Base-by-base conservation (phyloP, 2,329 filamentous ascomycete species). In the Fusarium hostae region DNA sequence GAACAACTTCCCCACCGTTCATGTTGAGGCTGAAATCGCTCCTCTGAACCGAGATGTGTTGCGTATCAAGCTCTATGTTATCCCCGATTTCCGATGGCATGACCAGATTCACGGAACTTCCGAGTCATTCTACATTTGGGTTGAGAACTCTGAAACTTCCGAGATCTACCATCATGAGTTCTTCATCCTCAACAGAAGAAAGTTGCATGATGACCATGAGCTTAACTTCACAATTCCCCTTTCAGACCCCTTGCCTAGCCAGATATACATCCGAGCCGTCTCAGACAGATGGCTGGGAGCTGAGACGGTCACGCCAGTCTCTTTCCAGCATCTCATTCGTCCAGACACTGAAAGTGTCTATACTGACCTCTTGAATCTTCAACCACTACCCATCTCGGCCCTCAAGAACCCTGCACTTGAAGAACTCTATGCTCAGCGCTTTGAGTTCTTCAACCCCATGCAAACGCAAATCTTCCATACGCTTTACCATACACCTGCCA, bases 381-480 rank as follows among this genome's bases (percentile, higher is more conserved):
- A 98, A 78, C 96, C 96, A 4, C 84, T 99, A 6, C 92, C 95
- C 0, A 90, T 99, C 66, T 88, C 90, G 24, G 95, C 95, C 1
- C 85, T 99, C 44, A 94, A 97, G 78, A 97, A 98, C 70, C 90
- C 94, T 0, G 86, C 90, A 0, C 82, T 99, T 0, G 95, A 99
- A 79, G 94, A 96, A 67, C 88, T 99, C 2, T 99, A 99, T 77
- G 90, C 87, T 1, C 86, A 95, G 79, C 89, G 94, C 35, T 99
- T 99, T 81, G 92, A 96, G 72, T 99, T 92, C 82, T 99, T 99
- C 86, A 99, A 99, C 78, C 96, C 96, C 0, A 98, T 99, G 97
- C 96, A 99, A 81, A 98, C 96, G 0, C 96, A 99, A 78, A 94
- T 99, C 56, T 99, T 99, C 82, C 96, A 99, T 78, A 95, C 94